A percentile compares a stretch with the other conserved stretches of the same genome.
Conservation (phyloP, 768 basidiomycete genomes). For the Coprinellus aureogranulatus region DNA sequence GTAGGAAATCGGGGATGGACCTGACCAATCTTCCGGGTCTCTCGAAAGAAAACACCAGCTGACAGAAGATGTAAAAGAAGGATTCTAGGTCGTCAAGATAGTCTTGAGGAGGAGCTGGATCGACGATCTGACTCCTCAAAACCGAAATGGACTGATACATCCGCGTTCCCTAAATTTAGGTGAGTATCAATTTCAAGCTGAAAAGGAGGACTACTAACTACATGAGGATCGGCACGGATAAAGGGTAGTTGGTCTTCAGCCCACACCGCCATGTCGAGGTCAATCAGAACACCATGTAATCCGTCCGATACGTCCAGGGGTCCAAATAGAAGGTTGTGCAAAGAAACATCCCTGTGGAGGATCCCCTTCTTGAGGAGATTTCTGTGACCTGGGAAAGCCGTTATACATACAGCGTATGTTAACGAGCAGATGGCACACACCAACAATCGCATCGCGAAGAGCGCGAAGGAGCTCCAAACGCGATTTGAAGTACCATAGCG, state of each 20-base stretch:
- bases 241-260: background rate
- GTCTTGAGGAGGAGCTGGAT: background rate
- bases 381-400: conserved; percentile 1
- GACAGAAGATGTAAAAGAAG: conserved; percentile 1
- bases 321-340: conserved; percentile 12
- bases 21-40: no score
- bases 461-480: background rate
- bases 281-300: conserved; percentile 10
- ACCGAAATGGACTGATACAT: conserved; percentile 1
- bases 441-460: background rate
- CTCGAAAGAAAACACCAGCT: no score
- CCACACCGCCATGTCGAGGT: conserved; percentile 12
- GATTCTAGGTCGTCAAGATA: conserved; percentile 3
- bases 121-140: background rate
- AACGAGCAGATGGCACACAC: background rate
- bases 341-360: conserved; percentile 15
- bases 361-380: conserved; percentile 1
- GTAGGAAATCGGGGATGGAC: no score
- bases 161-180: background rate
- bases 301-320: background rate
- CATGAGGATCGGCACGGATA: background rate
- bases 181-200: no score
- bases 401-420: no score
- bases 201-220: background rate
- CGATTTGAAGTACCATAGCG: background rate